Base-by-base conservation (phyloP, 495 filamentous ascomycete species). In the Aspergillus haitiensis region DNA sequence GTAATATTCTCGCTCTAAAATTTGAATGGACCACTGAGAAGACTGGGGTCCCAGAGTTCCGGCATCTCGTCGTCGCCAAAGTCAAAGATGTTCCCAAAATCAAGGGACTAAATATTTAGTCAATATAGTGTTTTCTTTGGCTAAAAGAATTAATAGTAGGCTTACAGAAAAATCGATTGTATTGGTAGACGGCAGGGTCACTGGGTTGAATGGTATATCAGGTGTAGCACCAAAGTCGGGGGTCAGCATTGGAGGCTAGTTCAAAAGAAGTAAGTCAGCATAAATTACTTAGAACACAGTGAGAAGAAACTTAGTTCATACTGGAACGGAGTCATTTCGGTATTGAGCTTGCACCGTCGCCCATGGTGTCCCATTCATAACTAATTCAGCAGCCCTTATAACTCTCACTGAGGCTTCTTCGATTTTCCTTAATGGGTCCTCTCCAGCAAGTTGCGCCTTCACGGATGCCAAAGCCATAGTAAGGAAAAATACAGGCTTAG, bases 401-500 rank as follows among this genome's bases (percentile, higher is more conserved):
- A 60, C 53, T 39, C 58, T 62, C 32, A 59, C 63, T 3, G 70
- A 70, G 2, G 65, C 52, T 16, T 66, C 61, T 40, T 73, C 73
- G 21, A 75, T 61, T 36, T 64, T 66, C 6, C 42, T 48, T 36
- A 67, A 21, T 0, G 73, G 69, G 46, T 75, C 72, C 6, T 77
- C 72, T 0, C 75, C 73, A 37, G 70, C 70, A n/a, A 78, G 55
- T 9, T 71, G 70, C 2, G 73, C 70, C 40, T 74, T 72, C 48
- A 75, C 70, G 4, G 72, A 72, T 11, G 70, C 68, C 4, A 75
- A 27, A 3, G 69, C 68, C 39, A 78, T 67, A 35, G 47, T 67
- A 33, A 75, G 39, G 51, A 78, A 76, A 46, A 71, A 67, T 36
- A 69, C 76, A 1, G 69, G 67, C 55, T 78, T 78, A 55, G 60